Base-by-base conservation (phyloP, 1,284 basidiomycete species). In the Cryptococcus sp. region DNA sequence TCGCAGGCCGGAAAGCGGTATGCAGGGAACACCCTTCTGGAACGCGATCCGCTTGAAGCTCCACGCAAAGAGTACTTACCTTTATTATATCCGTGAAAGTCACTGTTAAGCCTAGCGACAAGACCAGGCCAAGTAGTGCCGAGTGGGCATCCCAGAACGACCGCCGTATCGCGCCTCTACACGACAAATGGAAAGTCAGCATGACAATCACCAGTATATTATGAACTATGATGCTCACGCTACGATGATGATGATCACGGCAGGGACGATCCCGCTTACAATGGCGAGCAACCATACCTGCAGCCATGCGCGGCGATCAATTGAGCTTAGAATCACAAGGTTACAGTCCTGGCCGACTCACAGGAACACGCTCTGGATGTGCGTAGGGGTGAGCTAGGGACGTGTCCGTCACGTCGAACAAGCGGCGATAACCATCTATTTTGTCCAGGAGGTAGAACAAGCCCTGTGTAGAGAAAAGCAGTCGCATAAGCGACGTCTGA, bases 81-180 rank as follows among this genome's bases (percentile, higher is more conserved):
- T 98, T 98, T 60, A 86, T 81, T 56, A 93, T 83, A 70, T 94
- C 87, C 0, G 94, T 97, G 45, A 93, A 80, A 16, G 86, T 81
- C 75, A 68, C 89, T 19, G 58, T 63, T 17, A 67, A 61, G 47
- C 65, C 76, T 58, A 76, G 63, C 16, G 44, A 55, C 34, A 70
- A 66, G 5, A 61, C 57, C 23, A 78, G 57, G 3, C 91, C 93
- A 15, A 96, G 83, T 25, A 86, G 82, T 46, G 88, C 85, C 61
- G 84, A 87, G 72, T 98, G 93, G 34, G 88, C 81, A 70, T 97
- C 94, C 91, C 92, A 96, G 78, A 87, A 87, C 1, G 87, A 89
- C 23, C 89, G 84, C 16, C 88, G 78, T 16, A 58, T 40, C 4
- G 48, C 57, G 26, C 57, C 52, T 2, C 29, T 49, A 13, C 4